Base-by-base conservation (phyloP, 371 early-diverging fungal species). In the Mortierella sp. region DNA sequence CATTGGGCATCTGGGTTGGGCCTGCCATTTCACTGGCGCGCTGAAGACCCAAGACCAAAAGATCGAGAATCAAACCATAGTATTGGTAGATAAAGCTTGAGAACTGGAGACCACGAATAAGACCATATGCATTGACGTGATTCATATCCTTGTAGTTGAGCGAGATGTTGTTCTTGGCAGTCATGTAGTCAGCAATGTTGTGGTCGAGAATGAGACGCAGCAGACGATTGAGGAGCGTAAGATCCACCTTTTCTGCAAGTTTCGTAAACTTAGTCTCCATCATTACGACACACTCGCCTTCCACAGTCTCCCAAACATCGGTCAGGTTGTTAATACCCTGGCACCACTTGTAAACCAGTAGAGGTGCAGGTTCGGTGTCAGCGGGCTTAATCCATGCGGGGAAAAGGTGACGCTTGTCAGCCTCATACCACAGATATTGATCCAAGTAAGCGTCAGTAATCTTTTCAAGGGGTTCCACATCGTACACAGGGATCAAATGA, bases 101-200 rank as follows among this genome's bases (percentile, higher is more conserved):
- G 83, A 99, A 99, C 85, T 99, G 98, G 69, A 99, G 91, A 72
- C 99, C 99, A 72, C 97, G 94, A 75, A 99, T 96, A 57, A 99
- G 84, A 72, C 99, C 99, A 81, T 95, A 95, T 15, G 95, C 91
- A 84, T 99, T 99, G 65, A 95, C 95, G 86, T 97, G 99, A 83
- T 94, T 93, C 97, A 99, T 99, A 80, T 99, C 99, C 90, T 99
- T 99, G 90, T 99, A 99, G 67, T 89, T 95, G 66, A 99, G 85
- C 8, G 92, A 96, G 55, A 97, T 94, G 86, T 98, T 98, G 88
- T 98, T 98, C 88, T 99, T 98, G 66, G 97, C 96, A 0, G 99
- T 96, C 89, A 99, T 98, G 85, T 99, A 99, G 78, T 99, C 98
- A 23, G 98, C 99, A 84, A 99, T 87, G 80, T 97, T 98, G 88